Base-by-base conservation (phyloP, 352 stramenopile genomes). In the Phytophthora pistaciae region DNA sequence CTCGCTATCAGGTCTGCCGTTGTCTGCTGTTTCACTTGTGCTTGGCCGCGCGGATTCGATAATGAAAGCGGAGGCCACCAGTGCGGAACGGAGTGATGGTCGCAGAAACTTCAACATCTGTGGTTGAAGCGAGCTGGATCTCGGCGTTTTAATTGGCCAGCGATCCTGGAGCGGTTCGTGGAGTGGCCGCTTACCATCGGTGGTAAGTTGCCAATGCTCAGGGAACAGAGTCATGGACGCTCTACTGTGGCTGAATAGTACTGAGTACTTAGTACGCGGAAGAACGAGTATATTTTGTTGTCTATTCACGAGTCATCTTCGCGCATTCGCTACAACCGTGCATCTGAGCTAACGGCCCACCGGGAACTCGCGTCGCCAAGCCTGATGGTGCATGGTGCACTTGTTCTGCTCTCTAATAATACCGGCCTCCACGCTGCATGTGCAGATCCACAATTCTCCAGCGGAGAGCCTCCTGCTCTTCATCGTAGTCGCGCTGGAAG, bases 401-500 rank as follows among this genome's bases (percentile, higher is more conserved):
- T 36, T 49, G 27, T 20, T 27, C 38, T 64, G 54, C 23, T 40
- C 72, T 81, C 78, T 91, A 94, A 84, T 94, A 94, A 87, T 93
- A 94, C 55, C 77, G 71, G 25, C 81, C 84, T 5, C 87, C 87
- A 60, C 87, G 87, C 78, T 94, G 87, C 84, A 97, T 94, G 75
- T 93, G 83, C 44, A 97, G 78, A 60, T 97, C 91, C 56, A 96
- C 85, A 53, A 97, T 94, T 70, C 82, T 87, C 91, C 91, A 97
- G 61, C 87, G 81, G 38, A 96, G 77, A 10, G 87, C 80, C 58
- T 93, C 85, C 50, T 88, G 83, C 74, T 98, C 91, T 60, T 99
- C 97, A 66, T 99, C 92, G 78, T 99, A 99, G 74, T 99, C 94
- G 55, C 97, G 88, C 77, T 99, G 97, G 77, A 99, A 99, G 33